phyloP scores from a whole-genome alignment of 2,329 filamentous ascomycete species.

The Penicillium hesseltinei region DNA sequence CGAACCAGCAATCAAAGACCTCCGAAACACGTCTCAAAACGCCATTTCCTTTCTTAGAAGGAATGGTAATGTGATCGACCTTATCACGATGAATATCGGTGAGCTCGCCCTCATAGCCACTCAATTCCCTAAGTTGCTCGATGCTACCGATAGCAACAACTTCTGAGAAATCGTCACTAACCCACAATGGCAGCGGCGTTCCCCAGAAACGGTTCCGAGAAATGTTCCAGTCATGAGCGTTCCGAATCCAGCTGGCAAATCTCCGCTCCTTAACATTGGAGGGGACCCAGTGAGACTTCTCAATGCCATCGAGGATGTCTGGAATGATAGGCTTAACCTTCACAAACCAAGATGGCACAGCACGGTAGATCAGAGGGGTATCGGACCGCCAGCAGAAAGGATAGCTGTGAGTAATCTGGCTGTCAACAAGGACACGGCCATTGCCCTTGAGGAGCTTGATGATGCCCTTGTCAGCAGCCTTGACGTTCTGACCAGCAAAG shows the following conservation, averaged over 20 bases:
- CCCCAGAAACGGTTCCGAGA: conserved; percentile 95
- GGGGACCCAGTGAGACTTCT: conserved; percentile 88
- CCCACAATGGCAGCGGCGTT: conserved; percentile 88
- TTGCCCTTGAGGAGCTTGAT: conserved; percentile 80
- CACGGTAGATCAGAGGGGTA: conserved; percentile 87
- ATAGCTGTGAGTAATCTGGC: conserved; percentile 86
- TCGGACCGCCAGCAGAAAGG: conserved; percentile 95
- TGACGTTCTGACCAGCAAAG: conserved; percentile 84
- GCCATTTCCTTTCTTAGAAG: conserved; percentile 83
- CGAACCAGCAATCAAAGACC: conserved; percentile 97
- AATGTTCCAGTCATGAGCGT: conserved; percentile 93
- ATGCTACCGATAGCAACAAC: conserved; percentile 82
- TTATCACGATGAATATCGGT: conserved; percentile 88
- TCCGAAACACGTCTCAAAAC: conserved; percentile 77
- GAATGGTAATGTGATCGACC: conserved; percentile 91
- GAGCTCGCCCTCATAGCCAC: conserved; percentile 79
- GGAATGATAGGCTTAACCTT: conserved; percentile 80
- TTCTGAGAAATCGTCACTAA: conserved; percentile 84
- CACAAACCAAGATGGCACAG: conserved; percentile 93
- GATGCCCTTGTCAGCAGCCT: conserved; percentile 87
- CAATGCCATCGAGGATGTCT: conserved; percentile 85
- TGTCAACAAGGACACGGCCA: conserved; percentile 77
- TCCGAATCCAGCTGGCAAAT: conserved; percentile 87
- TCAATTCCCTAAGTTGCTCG: conserved; percentile 77
- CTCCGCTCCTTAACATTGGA: conserved; percentile 85